These are phyloP conservation scores for Tarenaya hassleriana DNA, from an alignment of 345 rosid genomes.

Conservation along the genomic window DNA sequence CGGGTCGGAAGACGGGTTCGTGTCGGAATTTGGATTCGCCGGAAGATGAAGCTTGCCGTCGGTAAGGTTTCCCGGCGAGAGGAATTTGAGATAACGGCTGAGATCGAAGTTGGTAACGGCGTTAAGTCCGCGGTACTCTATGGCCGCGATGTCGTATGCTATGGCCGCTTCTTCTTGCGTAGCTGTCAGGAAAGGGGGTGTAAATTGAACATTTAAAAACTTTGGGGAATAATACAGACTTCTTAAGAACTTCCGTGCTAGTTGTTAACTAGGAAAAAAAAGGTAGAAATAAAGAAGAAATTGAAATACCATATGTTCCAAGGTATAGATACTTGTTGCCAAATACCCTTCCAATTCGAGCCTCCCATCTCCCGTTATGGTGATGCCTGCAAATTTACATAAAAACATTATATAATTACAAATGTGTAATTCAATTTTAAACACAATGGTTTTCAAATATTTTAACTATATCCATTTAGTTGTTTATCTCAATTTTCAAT, in stretches of 20 bases:
- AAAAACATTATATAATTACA: too few species aligned
- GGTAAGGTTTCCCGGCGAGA: constrained; percentile 8
- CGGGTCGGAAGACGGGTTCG: constrained; percentile 5
- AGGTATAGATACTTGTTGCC: constrained; percentile 76
- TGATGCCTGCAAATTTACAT: constrained; percentile 48
- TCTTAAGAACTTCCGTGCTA: constrained; percentile 1
- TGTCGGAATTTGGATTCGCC: constrained; percentile 3
- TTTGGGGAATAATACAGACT: neutral
- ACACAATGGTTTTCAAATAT: neutral
- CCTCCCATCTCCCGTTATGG: constrained; percentile 81
- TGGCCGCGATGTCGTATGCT: constrained; percentile 92
- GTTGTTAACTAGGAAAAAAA: neutral
- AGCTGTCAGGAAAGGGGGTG: constrained; percentile 37
- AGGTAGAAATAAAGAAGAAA: constrained; percentile 1
- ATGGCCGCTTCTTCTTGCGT: constrained; percentile 96
- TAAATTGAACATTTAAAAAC: constrained; percentile 7
- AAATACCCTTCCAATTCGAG: constrained; percentile 70
- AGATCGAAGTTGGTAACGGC: constrained; percentile 93
- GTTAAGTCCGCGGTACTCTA: constrained; percentile 85
- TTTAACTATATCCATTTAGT: neutral
- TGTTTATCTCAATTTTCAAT: neutral
- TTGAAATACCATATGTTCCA: constrained; percentile 49
- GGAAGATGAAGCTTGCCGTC: constrained; percentile 13
- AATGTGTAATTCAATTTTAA: too few species aligned
- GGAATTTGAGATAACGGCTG: constrained; percentile 47